Evolutionary conservation across 2,329 filamentous ascomycete genomes (phyloP).

Genomic region (Diaporthe batatas): DNA sequence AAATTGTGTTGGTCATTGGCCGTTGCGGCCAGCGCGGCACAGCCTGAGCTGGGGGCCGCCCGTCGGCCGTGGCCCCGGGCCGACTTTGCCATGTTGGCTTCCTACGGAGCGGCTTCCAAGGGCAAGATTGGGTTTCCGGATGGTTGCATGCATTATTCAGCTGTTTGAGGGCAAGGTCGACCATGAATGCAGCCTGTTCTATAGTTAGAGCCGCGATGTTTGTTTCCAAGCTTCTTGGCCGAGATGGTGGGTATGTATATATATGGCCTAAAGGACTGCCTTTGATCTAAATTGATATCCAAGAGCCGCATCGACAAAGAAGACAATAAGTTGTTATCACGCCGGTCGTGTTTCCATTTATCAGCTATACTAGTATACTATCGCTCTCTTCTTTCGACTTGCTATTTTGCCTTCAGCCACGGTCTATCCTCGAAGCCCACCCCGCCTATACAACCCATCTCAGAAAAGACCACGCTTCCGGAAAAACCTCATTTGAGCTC

Average conservation of each 20-base stretch:
- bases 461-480: no score
- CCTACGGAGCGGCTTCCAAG: background rate
- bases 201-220: background rate
- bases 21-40: background rate
- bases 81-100: background rate
- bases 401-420: no score
- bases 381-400: no score
- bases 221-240: background rate
- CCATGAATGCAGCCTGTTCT: background rate
- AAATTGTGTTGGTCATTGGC: background rate
- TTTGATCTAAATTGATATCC: background rate
- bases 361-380: no score
- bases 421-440: no score
- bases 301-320: background rate
- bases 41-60: background rate
- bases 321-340: background rate
- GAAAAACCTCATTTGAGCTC: no score
- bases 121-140: background rate
- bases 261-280: background rate
- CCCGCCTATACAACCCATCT: no score
- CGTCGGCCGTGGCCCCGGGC: no score
- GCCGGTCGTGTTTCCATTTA: background rate
- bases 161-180: background rate
- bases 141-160: background rate
- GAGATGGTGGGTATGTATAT: background rate